Evolutionary conservation across 2,329 filamentous ascomycete species (phyloP).

Genomic region (Aspergillus hiratsukae): DNA sequence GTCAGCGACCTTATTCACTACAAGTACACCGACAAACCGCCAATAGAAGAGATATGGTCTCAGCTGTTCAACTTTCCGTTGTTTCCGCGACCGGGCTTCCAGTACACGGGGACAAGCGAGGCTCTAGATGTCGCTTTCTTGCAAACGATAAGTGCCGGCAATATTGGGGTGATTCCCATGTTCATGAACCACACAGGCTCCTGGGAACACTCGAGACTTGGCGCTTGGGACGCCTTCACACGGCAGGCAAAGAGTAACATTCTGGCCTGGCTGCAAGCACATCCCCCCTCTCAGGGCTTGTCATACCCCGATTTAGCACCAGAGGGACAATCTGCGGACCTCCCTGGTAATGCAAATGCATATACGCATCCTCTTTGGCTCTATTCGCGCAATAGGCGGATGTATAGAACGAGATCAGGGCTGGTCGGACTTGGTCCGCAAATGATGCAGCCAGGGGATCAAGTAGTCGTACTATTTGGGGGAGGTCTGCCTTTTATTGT

Average conservation of each 20-base stretch:
- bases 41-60: not conserved
- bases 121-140: not conserved
- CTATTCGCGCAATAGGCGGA: not conserved
- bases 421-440: not conserved
- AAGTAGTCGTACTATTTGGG: not conserved
- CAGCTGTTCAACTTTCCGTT: not conserved
- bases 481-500: not conserved
- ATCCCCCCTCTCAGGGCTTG: not conserved
- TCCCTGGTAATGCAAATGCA: not conserved
- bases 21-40: not conserved
- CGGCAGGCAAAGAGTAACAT: not conserved
- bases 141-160: not conserved
- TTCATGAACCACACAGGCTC: not conserved
- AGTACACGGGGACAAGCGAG: not conserved
- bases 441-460: not conserved
- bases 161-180: not conserved
- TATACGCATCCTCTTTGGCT: not conserved
- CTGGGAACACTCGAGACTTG: not conserved
- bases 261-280: not conserved
- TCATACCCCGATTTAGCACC: not conserved
- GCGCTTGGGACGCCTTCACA: not conserved
- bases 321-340: not conserved
- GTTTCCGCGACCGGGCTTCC: not conserved
- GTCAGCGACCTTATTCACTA: not conserved
- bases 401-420: not conserved